phyloP scores from a whole-genome alignment of 108 stramenopile species.

The Schizochytrium sp. region DNA sequence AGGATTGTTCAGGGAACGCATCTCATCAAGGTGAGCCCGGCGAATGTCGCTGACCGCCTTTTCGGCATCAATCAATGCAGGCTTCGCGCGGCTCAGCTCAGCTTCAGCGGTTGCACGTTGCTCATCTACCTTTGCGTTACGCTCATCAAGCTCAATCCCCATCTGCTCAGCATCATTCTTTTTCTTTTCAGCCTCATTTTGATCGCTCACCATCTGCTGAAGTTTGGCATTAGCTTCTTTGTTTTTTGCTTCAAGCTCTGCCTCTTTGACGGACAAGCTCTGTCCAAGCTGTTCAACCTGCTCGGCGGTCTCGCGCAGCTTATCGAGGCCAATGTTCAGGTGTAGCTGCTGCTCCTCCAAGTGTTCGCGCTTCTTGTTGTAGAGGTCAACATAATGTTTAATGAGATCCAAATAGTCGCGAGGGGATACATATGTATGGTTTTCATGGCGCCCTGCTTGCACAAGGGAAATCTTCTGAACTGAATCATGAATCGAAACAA shows the following conservation, averaged over 20 bases:
- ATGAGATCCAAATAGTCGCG: constrained; percentile 95
- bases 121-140: constrained; percentile 82
- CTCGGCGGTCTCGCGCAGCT: constrained; percentile 90
- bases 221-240: constrained; percentile 92
- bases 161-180: constrained; percentile 91
- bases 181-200: constrained; percentile 92
- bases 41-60: constrained; percentile 90
- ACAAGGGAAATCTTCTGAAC: constrained; percentile 81
- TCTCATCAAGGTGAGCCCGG: constrained; percentile 94
- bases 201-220: constrained; percentile 97
- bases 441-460: constrained; percentile 69
- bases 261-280: constrained; percentile 83
- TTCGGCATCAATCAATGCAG: constrained; percentile 89
- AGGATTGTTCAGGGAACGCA: constrained; percentile 89
- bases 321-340: constrained; percentile 93
- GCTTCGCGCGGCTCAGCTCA: constrained; percentile 95
- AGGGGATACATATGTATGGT: constrained; percentile 88
- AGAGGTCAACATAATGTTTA: constrained; percentile 87
- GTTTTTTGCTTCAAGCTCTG: constrained; percentile 87
- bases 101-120: constrained; percentile 90
- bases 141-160: constrained; percentile 84
- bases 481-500: constrained; percentile 87
- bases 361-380: constrained; percentile 81
- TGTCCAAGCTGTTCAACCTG: constrained; percentile 89
- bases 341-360: constrained; percentile 96